Percentiles rank a stretch among this genome's conserved stretches.
Conservation (phyloP, 139 green algal species). For the Pseudopediastrum boryanum region DNA sequence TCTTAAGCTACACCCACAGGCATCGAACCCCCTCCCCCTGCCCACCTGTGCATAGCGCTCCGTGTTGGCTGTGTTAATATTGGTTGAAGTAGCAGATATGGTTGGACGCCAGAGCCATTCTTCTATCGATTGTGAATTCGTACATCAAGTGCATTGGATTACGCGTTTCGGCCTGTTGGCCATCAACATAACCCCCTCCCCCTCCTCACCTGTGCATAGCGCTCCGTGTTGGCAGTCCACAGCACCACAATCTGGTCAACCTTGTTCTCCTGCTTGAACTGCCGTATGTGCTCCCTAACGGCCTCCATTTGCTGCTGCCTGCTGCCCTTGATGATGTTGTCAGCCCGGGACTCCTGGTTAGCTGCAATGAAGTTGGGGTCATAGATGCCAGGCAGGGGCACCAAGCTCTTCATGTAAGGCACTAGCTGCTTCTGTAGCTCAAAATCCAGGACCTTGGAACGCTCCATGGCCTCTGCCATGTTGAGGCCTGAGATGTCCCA, state of each 20-base stretch:
- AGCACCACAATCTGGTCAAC: constrained; percentile 92
- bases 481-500: constrained; percentile 98
- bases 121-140: no score
- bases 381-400: constrained; percentile 94
- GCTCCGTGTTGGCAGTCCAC: constrained; percentile 99
- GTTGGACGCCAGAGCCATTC: no score
- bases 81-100: no score
- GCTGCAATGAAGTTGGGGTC: constrained; percentile 97
- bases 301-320: constrained; percentile 88
- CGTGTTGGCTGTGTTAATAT: constrained; percentile 99
- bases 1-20: no score
- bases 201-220: constrained; percentile 82
- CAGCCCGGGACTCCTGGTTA: constrained; percentile 93
- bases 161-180: no score
- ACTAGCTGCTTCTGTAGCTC: constrained; percentile 97
- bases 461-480: constrained; percentile 95
- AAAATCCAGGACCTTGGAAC: constrained; percentile 87
- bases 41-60: constrained; percentile 92
- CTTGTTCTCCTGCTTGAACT: constrained; percentile 76
- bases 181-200: neutral
- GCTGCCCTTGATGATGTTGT: constrained; percentile 95
- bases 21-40: neutral
- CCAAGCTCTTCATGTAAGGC: constrained; percentile 92
- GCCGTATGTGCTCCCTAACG: constrained; percentile 88
- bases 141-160: no score